Evolutionary conservation across 2,329 filamentous ascomycete genomes (phyloP).

Genomic region (Emmonsia crescens): DNA sequence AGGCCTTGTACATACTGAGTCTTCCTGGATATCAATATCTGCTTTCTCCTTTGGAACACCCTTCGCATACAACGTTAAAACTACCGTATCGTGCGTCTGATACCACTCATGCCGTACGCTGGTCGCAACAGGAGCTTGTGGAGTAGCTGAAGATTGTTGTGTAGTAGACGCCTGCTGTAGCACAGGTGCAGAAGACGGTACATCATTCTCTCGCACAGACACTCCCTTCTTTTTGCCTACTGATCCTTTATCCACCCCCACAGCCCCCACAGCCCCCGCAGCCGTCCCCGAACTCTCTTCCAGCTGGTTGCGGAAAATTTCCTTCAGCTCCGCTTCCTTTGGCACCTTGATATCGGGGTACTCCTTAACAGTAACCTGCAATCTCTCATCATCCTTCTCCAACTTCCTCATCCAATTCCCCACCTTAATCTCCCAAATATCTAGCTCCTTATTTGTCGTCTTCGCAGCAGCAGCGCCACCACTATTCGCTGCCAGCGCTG

Average conservation of each 20-base stretch:
- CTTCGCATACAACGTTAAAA: conserved; percentile 56
- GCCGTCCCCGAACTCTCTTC: conserved; percentile 12
- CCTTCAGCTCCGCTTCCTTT: conserved; percentile 28
- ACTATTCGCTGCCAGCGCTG: conserved; percentile 18
- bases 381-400: conserved; percentile 39
- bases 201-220: background rate
- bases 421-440: conserved; percentile 50
- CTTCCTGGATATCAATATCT: conserved; percentile 41
- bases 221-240: conserved; percentile 6
- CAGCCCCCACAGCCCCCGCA: conserved; percentile 3
- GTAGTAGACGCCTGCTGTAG: background rate
- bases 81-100: conserved; percentile 50
- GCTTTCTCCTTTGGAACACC: conserved; percentile 49
- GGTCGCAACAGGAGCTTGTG: conserved; percentile 34
- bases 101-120: conserved; percentile 63
- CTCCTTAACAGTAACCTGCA: conserved; percentile 40
- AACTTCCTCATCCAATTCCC: conserved; percentile 41
- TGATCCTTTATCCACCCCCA: conserved; percentile 4
- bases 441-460: conserved; percentile 29
- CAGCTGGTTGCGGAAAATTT: conserved; percentile 22
- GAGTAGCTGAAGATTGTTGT: conserved; percentile 2
- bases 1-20: conserved; percentile 29
- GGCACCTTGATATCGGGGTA: conserved; percentile 41
- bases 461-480: conserved; percentile 9
- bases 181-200: background rate